These are phyloP conservation scores for Cutaneotrichosporon mucoides DNA, from an alignment of 1,284 basidiomycete species.

Conservation along the genomic window DNA sequence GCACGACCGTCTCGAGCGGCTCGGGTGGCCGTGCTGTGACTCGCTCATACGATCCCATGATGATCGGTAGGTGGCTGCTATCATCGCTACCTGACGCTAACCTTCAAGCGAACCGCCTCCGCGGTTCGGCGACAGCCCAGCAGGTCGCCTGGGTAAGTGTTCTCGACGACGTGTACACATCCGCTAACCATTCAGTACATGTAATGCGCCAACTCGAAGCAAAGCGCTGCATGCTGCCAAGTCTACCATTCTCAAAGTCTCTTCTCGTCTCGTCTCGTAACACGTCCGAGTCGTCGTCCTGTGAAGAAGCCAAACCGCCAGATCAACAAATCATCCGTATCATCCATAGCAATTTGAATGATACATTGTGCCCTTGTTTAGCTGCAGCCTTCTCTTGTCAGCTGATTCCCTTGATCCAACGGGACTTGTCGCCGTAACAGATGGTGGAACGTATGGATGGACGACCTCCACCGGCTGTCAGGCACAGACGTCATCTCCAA, in stretches of 20 bases:
- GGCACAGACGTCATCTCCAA: neutral
- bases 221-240: neutral
- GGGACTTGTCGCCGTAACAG: too few relatives aligned
- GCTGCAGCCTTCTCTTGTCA: too few relatives aligned
- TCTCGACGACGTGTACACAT: neutral
- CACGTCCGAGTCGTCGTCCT: too few relatives aligned
- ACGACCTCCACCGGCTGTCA: neutral
- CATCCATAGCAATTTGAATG: too few relatives aligned
- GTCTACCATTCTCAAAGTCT: neutral
- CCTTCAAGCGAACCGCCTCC: neutral
- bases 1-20: constrained; percentile 7
- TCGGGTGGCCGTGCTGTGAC: neutral
- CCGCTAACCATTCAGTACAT: constrained; percentile 5
- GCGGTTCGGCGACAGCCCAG: neutral
- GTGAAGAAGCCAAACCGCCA: too few relatives aligned
- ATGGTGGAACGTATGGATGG: neutral
- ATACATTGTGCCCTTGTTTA: too few relatives aligned
- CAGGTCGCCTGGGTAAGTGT: constrained; percentile 9
- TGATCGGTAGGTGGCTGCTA: constrained; percentile 4
- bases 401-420: too few relatives aligned
- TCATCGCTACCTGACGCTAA: neutral
- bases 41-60: constrained; percentile 2
- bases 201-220: neutral
- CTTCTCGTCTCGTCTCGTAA: too few relatives aligned
- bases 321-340: too few relatives aligned